Evolutionary conservation across 2,329 filamentous ascomycete species (phyloP).

Genomic region (Fusarium sulawesiense): DNA sequence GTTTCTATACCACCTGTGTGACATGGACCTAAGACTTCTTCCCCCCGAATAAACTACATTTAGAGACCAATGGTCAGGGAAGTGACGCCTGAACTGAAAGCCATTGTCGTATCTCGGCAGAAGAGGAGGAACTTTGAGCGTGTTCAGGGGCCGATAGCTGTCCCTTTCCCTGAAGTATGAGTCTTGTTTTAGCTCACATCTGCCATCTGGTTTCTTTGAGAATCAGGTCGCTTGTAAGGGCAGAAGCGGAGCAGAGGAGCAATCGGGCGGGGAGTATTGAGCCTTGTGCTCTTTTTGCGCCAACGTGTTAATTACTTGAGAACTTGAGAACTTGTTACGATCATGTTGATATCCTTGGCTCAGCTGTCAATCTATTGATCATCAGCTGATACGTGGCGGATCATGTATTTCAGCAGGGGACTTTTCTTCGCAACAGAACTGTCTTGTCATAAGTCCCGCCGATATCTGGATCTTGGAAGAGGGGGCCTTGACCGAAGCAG

Average conservation of each 20-base stretch:
- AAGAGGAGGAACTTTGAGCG: not conserved
- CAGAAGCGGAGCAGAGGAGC: constrained; percentile 21
- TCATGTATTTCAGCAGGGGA: not conserved
- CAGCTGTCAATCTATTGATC: not conserved
- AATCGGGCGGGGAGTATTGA: constrained; percentile 20
- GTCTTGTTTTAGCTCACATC: constrained; percentile 11
- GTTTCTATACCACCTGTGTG: constrained; percentile 25
- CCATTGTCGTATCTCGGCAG: not conserved
- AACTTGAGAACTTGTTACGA: not conserved
- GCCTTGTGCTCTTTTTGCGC: not conserved
- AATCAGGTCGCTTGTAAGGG: not conserved
- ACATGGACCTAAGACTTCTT: constrained; percentile 15
- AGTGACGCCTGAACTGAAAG: constrained; percentile 4
- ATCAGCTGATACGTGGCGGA: constrained; percentile 10
- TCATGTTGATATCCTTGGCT: not conserved
- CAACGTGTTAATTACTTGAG: not conserved
- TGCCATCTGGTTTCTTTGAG: constrained; percentile 6
- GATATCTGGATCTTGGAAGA: not conserved
- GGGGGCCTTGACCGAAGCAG: constrained; percentile 1
- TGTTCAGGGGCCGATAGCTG: constrained; percentile 13
- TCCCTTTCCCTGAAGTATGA: not conserved
- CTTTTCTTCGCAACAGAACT: not conserved
- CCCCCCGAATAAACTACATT: constrained; percentile 9
- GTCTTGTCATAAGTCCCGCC: not conserved
- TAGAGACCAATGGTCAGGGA: constrained; percentile 16